Evolutionary conservation across 805 yeast species (phyloP).

Genomic region (Tetrapisispora arboricola): DNA sequence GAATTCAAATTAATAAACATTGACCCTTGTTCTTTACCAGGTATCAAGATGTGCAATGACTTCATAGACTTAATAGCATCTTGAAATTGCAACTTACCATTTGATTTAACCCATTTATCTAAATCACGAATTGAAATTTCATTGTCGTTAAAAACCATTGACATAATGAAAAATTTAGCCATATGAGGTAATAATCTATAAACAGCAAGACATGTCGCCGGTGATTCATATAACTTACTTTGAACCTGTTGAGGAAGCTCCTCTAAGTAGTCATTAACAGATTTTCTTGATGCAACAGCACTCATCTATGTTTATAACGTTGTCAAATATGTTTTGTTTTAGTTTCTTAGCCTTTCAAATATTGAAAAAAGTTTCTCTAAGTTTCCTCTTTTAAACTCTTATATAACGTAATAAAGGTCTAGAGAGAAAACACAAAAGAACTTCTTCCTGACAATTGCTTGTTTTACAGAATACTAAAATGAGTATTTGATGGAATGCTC

Average conservation of each 20-base stretch:
- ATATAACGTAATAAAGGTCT: too few relatives aligned
- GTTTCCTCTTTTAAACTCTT: too few relatives aligned
- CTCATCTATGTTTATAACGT: conserved; percentile 12
- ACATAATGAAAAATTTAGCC: conserved; percentile 81
- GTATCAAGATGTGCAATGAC: conserved; percentile 58
- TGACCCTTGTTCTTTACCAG: conserved; percentile 20
- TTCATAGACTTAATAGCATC: conserved; percentile 74
- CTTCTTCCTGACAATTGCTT: too few relatives aligned
- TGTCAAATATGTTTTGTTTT: not conserved
- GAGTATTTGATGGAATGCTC: too few relatives aligned
- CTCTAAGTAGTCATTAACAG: conserved; percentile 82
- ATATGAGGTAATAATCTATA: conserved; percentile 79
- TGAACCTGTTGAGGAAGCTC: conserved; percentile 84
- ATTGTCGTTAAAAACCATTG: conserved; percentile 72
- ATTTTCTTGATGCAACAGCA: conserved; percentile 42
- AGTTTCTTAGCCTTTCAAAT: too few relatives aligned
- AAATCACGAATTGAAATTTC: conserved; percentile 58
- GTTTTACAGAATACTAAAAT: too few relatives aligned
- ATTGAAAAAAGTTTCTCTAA: too few relatives aligned
- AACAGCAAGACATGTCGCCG: conserved; percentile 93
- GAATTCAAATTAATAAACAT: conserved; percentile 45
- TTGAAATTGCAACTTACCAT: conserved; percentile 42
- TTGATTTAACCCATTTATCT: conserved; percentile 64
- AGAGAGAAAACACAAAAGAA: too few relatives aligned
- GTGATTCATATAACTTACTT: conserved; percentile 67